Percentiles rank a stretch among this genome's conserved stretches.
Evolutionary conservation across 805 yeast genomes (phyloP).

Genomic region (Cyberlindnera maritima): DNA sequence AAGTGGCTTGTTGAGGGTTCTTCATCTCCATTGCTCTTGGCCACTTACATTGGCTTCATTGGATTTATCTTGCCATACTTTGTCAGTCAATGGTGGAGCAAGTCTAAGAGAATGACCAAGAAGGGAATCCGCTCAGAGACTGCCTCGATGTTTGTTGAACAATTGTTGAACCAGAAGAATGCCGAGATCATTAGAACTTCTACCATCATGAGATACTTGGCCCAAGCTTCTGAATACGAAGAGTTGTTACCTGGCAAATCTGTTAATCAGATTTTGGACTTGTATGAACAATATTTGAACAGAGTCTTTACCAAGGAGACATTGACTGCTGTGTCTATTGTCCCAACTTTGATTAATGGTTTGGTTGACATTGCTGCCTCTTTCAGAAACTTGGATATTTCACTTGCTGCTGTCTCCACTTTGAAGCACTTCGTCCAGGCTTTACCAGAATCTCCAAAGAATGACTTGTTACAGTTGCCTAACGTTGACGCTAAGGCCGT

Average conservation of each 20-base stretch:
- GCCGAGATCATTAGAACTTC: slow-evolving; percentile 56
- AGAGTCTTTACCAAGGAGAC: slow-evolving; percentile 41
- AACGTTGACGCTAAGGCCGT: slow-evolving; percentile 53
- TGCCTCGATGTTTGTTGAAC: slow-evolving; percentile 74
- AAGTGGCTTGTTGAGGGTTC: slow-evolving; percentile 83
- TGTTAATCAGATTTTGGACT: slow-evolving; percentile 44
- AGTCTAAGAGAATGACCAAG: slow-evolving; percentile 74
- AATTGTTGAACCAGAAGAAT: slow-evolving; percentile 71
- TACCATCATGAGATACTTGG: slow-evolving; percentile 55
- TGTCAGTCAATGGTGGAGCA: slow-evolving; percentile 90
- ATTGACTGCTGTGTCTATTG: slow-evolving; percentile 55
- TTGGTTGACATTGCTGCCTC: slow-evolving; percentile 77
- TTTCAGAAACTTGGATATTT: slow-evolving; percentile 70
- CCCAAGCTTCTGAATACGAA: slow-evolving; percentile 65
- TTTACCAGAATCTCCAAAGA: slow-evolving; percentile 50
- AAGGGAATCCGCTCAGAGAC: slow-evolving; percentile 80
- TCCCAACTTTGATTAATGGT: slow-evolving; percentile 67
- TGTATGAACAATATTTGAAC: slow-evolving; percentile 57
- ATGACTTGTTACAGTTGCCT: slow-evolving; percentile 80
- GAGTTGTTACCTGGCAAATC: slow-evolving; percentile 36
- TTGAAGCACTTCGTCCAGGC: slow-evolving; percentile 77
- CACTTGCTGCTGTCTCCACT: slow-evolving; percentile 58
- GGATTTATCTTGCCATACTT: slow-evolving; percentile 76
- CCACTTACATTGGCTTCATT: slow-evolving; percentile 65
- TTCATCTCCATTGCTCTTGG: slow-evolving; percentile 61